Base-by-base conservation (phyloP, 441 rosid genomes). In the Pelargonium cotyledonis region DNA sequence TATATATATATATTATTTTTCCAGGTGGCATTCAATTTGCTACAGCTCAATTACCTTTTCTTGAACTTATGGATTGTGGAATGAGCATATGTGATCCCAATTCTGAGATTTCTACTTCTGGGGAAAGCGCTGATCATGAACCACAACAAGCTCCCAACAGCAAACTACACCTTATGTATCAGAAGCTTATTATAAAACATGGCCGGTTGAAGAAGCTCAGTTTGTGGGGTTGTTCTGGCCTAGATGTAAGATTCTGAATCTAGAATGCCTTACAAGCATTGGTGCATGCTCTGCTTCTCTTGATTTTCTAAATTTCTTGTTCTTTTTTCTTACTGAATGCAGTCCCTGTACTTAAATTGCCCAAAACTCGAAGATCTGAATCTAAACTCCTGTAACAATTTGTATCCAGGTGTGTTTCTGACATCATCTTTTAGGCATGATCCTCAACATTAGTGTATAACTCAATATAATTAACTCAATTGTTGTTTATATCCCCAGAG, bases 1-100 rank as follows among this genome's bases (percentile, higher is more conserved):
- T n/a, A 51, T 51, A 18, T 15, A n/a, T 51, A 14, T n/a, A 51
- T 51, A 18, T 15, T 14, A n/a, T 51, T 51, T 51, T 73, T 18
- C 74, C 80, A 95, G 99, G 98, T 81, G 99, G 99, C 70, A 89
- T 95, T 73, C 99, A 95, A 70, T 95, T 95, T 85, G 99, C 98
- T 44, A 83, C 93, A 0, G 96, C 97, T 57, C 97, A 92, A 63
- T 70, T 95, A 55, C 99, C 99, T 68, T 89, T 74, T 78, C 97
- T 95, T 67, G 97, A 92, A 75, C 90, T 92, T 65, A 83, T 95
- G 95, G 99, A 95, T 72, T 95, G 99, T 73, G 98, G 99, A 67
- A 89, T 95, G 97, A 88, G 88, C 26, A 78, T 92, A 71, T 84
- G 89, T 67, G 96, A 90, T 69, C 84, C 90, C 19, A 77, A 69